Evolutionary conservation across 2,329 filamentous ascomycete species (phyloP).

Genomic region (Stromatinia cepivora): DNA sequence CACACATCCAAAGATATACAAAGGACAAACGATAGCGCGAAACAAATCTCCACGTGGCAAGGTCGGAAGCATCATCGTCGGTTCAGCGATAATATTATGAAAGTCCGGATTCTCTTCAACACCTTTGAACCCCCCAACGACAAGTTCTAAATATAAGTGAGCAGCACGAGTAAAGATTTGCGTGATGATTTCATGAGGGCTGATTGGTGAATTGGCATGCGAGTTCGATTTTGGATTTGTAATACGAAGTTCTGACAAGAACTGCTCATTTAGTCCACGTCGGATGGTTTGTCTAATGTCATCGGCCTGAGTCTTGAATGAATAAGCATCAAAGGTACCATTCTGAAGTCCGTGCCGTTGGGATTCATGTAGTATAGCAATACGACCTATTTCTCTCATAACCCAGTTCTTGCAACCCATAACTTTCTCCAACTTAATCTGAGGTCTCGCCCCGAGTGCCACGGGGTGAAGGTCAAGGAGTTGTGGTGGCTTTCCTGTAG

Average conservation of each 20-base stretch:
- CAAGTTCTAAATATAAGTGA: slow-evolving; percentile 35
- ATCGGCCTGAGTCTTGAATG: slow-evolving; percentile 25
- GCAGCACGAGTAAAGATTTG: slow-evolving; percentile 33
- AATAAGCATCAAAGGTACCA: slow-evolving; percentile 23
- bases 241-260: slow-evolving; percentile 27
- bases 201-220: background rate
- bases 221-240: slow-evolving; percentile 18
- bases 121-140: slow-evolving; percentile 32
- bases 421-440: slow-evolving; percentile 49
- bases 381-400: slow-evolving; percentile 54
- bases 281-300: slow-evolving; percentile 33
- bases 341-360: slow-evolving; percentile 50
- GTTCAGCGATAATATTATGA: slow-evolving; percentile 27
- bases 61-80: slow-evolving; percentile 32
- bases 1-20: slow-evolving; percentile 36
- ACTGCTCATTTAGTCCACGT: slow-evolving; percentile 27
- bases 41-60: slow-evolving; percentile 27
- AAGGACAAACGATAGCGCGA: slow-evolving; percentile 32
- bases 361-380: slow-evolving; percentile 55
- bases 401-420: slow-evolving; percentile 60
- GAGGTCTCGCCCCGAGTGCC: slow-evolving; percentile 44
- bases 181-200: slow-evolving; percentile 28
- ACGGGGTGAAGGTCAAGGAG: slow-evolving; percentile 46
- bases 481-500: slow-evolving; percentile 46
- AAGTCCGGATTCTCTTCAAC: slow-evolving; percentile 24